A percentile compares a stretch with the other conserved stretches of the same genome.
Evolutionary conservation across 2,329 filamentous ascomycete species (phyloP).

Genomic region (Arthroderma uncinatum): DNA sequence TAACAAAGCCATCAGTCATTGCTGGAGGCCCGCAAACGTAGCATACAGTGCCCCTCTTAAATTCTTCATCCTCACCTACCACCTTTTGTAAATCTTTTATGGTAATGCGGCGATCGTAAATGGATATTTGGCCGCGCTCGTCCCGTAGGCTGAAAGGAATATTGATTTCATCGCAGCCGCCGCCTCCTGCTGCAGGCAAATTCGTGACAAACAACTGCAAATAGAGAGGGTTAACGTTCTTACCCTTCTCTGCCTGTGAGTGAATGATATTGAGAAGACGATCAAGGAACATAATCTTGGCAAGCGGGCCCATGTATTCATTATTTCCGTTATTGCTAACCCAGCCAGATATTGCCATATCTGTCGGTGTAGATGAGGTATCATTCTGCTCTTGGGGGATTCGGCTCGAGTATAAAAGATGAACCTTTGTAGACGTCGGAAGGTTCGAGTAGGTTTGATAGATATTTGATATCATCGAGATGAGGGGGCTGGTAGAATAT

Average conservation of each 20-base stretch:
- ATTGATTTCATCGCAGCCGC: not conserved
- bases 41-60: slow-evolving; percentile 35
- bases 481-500: slow-evolving; percentile 45
- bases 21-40: slow-evolving; percentile 58
- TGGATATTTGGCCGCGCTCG: slow-evolving; percentile 16
- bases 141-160: not conserved
- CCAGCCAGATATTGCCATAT: slow-evolving; percentile 7
- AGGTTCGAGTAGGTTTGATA: slow-evolving; percentile 30
- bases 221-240: not conserved
- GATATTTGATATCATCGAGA: slow-evolving; percentile 59
- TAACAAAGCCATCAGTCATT: slow-evolving; percentile 59
- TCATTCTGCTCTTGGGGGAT: not conserved
- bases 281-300: slow-evolving; percentile 37
- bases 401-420: slow-evolving; percentile 51
- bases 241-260: slow-evolving; percentile 15
- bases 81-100: slow-evolving; percentile 28
- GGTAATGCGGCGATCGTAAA: slow-evolving; percentile 26
- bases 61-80: slow-evolving; percentile 19
- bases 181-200: not conserved
- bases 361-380: not conserved
- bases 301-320: not conserved
- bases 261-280: slow-evolving; percentile 33
- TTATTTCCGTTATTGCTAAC: slow-evolving; percentile 21
- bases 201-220: not conserved
- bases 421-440: slow-evolving; percentile 36